A percentile compares a stretch with the other conserved stretches of the same genome.
Conservation (phyloP, 306 rosid genomes). For the Castanea crenata region DNA sequence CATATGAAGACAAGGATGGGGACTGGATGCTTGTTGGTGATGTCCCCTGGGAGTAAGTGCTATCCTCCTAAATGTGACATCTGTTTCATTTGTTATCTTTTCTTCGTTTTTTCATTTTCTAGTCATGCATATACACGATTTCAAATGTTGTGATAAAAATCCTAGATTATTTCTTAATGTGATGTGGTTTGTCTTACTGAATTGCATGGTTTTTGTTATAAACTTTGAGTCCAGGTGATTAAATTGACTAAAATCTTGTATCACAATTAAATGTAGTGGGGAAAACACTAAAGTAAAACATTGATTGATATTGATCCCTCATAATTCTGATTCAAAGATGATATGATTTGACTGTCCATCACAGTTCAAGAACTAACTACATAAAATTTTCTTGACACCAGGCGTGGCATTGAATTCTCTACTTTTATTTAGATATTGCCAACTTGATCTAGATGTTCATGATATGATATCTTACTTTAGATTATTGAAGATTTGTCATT, state of each 20-base stretch:
- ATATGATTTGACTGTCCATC: background rate
- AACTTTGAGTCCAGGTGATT: background rate
- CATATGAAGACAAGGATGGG: constrained; percentile 92
- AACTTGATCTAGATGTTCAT: background rate
- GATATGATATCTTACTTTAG: background rate
- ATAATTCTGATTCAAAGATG: background rate
- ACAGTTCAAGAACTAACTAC: background rate
- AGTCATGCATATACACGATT: background rate
- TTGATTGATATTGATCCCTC: background rate
- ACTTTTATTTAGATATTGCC: background rate
- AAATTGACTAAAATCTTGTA: constrained; percentile 4
- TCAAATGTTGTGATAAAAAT: constrained; percentile 10
- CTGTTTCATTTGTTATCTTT: background rate
- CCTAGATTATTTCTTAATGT: background rate
- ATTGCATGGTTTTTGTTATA: background rate
- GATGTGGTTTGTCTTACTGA: background rate
- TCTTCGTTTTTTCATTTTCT: background rate
- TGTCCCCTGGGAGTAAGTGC: constrained; percentile 94
- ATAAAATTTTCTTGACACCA: background rate
- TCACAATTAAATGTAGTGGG: background rate
- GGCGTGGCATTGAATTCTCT: background rate
- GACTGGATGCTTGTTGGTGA: constrained; percentile 99
- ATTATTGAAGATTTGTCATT: background rate
- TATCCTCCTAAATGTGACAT: background rate
- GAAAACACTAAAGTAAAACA: background rate